A percentile compares a stretch with the other conserved stretches of the same genome.
Evolutionary conservation across 805 yeast genomes (phyloP).

Genomic region (Yarrowia deformans): DNA sequence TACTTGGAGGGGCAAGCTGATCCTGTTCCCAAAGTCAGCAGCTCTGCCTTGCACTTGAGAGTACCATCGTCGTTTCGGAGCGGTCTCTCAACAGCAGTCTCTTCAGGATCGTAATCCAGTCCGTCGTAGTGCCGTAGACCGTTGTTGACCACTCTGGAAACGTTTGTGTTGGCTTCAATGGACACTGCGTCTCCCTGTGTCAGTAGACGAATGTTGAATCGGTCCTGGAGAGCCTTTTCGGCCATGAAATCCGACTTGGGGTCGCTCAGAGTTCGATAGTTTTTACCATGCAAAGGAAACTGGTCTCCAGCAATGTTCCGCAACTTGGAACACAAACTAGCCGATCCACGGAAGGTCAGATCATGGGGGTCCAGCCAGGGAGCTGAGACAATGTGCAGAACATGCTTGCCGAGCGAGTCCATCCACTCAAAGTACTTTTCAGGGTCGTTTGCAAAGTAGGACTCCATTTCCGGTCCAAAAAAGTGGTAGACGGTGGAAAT

Average conservation of each 20-base stretch:
- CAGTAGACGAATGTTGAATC: background rate
- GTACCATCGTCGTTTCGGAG: background rate
- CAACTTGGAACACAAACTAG: constrained; percentile 49
- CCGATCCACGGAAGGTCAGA: constrained; percentile 64
- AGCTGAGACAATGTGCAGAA: constrained; percentile 76
- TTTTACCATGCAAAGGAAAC: constrained; percentile 42
- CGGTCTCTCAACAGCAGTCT: background rate
- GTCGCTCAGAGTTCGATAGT: constrained; percentile 10
- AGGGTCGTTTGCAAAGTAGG: constrained; percentile 45
- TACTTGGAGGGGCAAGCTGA: constrained; percentile 85
- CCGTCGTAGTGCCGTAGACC: background rate
- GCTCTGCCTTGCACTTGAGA: constrained; percentile 52
- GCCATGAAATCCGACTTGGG: background rate
- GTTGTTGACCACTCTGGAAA: background rate
- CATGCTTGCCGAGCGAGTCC: constrained; percentile 56
- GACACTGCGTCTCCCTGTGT: background rate
- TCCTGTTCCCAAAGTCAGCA: constrained; percentile 89
- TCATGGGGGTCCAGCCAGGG: constrained; percentile 66
- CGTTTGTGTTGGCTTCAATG: background rate
- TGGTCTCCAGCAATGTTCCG: constrained; percentile 47
- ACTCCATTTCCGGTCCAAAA: constrained; percentile 68
- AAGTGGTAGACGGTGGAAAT: constrained; percentile 67
- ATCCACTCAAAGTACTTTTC: constrained; percentile 57
- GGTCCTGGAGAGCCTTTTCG: background rate
- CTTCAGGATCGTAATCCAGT: background rate